Evolutionary conservation across 2,329 filamentous ascomycete genomes (phyloP).

Genomic region (Cladophialophora immunda): DNA sequence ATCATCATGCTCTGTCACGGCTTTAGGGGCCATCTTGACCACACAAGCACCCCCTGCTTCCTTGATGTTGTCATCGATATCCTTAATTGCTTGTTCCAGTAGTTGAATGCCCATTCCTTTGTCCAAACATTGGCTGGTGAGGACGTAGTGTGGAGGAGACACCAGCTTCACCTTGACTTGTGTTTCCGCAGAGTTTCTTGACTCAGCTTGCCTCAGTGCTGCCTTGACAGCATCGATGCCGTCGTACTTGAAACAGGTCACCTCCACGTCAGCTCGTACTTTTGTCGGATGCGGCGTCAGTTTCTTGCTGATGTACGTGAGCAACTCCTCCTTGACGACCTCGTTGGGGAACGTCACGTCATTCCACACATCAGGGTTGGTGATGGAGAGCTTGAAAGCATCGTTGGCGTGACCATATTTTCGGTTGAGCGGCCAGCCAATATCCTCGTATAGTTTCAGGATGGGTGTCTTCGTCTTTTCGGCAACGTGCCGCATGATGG

Average conservation of each 20-base stretch:
- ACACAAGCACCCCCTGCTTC: conserved; percentile 79
- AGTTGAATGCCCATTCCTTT: conserved; percentile 85
- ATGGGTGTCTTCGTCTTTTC: conserved; percentile 97
- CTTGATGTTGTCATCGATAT: conserved; percentile 83
- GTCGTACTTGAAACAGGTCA: conserved; percentile 94
- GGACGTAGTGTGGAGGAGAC: conserved; percentile 94
- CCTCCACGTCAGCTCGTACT: conserved; percentile 96
- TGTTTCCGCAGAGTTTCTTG: conserved; percentile 87
- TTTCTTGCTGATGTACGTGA: conserved; percentile 95
- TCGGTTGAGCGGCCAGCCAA: conserved; percentile 97
- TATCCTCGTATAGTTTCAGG: conserved; percentile 90
- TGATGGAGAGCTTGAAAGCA: conserved; percentile 99
- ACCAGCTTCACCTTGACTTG: conserved; percentile 99
- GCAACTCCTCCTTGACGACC: conserved; percentile 85
- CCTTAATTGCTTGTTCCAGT: conserved; percentile 87
- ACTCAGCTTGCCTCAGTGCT: conserved; percentile 89
- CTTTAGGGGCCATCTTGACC: conserved; percentile 99
- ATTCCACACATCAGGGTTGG: conserved; percentile 95
- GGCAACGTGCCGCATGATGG: conserved; percentile 97
- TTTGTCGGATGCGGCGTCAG: conserved; percentile 98
- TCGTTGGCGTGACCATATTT: conserved; percentile 97
- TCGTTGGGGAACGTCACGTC: conserved; percentile 89
- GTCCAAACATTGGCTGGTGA: conserved; percentile 94
- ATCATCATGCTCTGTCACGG: conserved; percentile 97
- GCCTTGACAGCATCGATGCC: conserved; percentile 98